Evolutionary conservation across 129 eudicot species (phyloP).

Genomic region (Heracleum sosnowskyi): DNA sequence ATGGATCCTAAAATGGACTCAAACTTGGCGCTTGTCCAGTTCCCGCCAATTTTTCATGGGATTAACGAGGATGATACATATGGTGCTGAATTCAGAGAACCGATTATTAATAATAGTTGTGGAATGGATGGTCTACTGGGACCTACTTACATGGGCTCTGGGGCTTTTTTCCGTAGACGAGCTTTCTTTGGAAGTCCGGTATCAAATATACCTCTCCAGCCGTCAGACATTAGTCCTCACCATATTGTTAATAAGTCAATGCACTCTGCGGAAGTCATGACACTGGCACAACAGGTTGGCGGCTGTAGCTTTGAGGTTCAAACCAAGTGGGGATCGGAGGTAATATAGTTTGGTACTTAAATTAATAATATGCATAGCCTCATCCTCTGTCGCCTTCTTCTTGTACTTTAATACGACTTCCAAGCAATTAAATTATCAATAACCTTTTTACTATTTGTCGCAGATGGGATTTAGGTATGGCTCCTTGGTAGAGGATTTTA

Average conservation of each 20-base stretch:
- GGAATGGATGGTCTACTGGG: slow-evolving; percentile 73
- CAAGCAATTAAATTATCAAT: not conserved
- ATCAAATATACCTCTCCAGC: not conserved
- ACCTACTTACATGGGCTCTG: slow-evolving; percentile 44
- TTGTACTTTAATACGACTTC: not conserved
- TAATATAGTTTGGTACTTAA: not conserved
- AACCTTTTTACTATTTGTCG: not conserved
- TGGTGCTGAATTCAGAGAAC: slow-evolving; percentile 29
- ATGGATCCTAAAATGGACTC: slow-evolving; percentile 27
- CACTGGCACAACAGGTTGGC: slow-evolving; percentile 31
- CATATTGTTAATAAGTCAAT: not conserved
- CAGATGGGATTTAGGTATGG: slow-evolving; percentile 68
- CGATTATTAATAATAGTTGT: slow-evolving; percentile 17
- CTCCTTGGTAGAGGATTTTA: slow-evolving; percentile 39
- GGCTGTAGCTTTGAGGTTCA: slow-evolving; percentile 38
- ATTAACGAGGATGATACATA: slow-evolving; percentile 52
- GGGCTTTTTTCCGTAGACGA: slow-evolving; percentile 46
- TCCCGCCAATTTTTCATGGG: slow-evolving; percentile 51
- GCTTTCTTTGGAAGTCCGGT: slow-evolving; percentile 40
- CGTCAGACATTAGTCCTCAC: slow-evolving; percentile 11
- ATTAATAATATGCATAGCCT: not conserved
- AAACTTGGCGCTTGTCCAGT: slow-evolving; percentile 48
- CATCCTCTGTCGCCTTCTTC: slow-evolving; percentile 27
- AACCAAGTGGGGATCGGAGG: slow-evolving; percentile 45
- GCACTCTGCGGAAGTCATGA: slow-evolving; percentile 4